Percentiles rank a stretch among this genome's conserved stretches.
phyloP scores from a whole-genome alignment of 305 asterid genomes.

The Plantago lanceolata region DNA sequence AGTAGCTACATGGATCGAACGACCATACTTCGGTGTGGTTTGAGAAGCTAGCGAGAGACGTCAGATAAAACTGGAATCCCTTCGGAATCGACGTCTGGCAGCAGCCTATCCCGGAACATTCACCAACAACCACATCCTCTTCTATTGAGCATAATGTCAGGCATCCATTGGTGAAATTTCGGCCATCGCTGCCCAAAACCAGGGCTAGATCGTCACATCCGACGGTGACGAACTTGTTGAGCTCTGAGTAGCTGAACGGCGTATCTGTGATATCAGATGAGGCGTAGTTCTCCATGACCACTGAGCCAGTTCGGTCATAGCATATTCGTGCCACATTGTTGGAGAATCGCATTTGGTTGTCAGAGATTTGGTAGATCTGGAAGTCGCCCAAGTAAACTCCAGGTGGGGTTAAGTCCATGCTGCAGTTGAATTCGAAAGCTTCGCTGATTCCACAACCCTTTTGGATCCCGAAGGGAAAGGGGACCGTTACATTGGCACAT shows the following conservation, averaged over 20 bases:
- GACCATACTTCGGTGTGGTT: constrained; percentile 11
- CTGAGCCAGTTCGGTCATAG: constrained; percentile 18
- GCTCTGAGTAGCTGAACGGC: constrained; percentile 37
- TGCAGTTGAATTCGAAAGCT: too few relatives aligned
- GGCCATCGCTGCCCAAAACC: constrained; percentile 25
- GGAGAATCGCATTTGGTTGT: constrained; percentile 2
- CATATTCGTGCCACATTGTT: neutral
- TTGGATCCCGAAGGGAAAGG: too few relatives aligned
- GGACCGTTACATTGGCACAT: too few relatives aligned
- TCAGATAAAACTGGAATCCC: constrained; percentile 23
- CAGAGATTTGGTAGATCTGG: neutral
- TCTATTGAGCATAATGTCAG: constrained; percentile 28
- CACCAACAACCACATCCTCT: constrained; percentile 33
- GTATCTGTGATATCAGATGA: constrained; percentile 12
- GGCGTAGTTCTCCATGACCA: neutral
- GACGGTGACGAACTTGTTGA: constrained; percentile 37
- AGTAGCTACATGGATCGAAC: constrained; percentile 46
- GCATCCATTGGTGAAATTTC: constrained; percentile 39
- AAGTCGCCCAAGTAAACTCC: too few relatives aligned
- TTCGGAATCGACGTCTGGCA: constrained; percentile 50
- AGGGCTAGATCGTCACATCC: constrained; percentile 53
- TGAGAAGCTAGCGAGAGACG: neutral
- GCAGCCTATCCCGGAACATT: constrained; percentile 58
- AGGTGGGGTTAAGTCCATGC: too few relatives aligned
- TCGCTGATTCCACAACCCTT: too few relatives aligned